phyloP scores from a whole-genome alignment of 176 grass and related monocot species.

The Cenchrus fungigraminus region DNA sequence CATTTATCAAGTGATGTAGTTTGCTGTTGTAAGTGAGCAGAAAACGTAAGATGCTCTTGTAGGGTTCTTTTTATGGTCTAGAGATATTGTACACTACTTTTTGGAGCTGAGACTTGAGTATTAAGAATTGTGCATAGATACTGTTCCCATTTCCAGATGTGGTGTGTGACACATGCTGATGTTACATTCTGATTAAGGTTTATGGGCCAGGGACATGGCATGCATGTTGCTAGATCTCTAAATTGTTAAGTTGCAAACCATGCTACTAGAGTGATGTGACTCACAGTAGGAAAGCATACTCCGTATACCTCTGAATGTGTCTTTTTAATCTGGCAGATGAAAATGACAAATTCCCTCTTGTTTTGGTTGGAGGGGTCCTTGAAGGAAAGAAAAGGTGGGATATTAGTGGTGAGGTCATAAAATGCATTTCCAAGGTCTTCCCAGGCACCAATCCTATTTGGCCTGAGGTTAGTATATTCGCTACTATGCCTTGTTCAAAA shows the following conservation, averaged over 20 bases:
- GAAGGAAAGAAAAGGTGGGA: slow-evolving; percentile 95
- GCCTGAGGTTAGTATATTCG: slow-evolving; percentile 64
- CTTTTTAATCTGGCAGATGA: slow-evolving; percentile 74
- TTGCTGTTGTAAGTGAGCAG: slow-evolving; percentile 12
- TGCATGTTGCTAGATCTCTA: slow-evolving; percentile 1
- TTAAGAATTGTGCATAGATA: neutral
- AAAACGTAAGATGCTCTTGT: neutral
- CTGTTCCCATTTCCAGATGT: slow-evolving; percentile 21
- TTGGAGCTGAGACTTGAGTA: neutral
- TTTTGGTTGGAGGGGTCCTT: slow-evolving; percentile 95
- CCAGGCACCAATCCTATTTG: slow-evolving; percentile 71
- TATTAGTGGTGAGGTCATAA: slow-evolving; percentile 79
- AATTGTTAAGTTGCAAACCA: slow-evolving; percentile 6
- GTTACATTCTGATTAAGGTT: slow-evolving; percentile 1
- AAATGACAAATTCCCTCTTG: slow-evolving; percentile 80
- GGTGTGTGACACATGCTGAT: neutral
- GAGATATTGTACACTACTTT: neutral
- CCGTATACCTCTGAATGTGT: neutral
- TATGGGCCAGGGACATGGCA: neutral
- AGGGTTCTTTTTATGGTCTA: neutral
- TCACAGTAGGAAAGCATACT: neutral
- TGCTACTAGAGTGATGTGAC: slow-evolving; percentile 4
- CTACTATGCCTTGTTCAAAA: slow-evolving; percentile 20
- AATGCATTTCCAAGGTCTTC: slow-evolving; percentile 80
- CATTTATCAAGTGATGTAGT: neutral